Conservation (phyloP, 768 basidiomycete species). For the Termitomyces sp. region DNA sequence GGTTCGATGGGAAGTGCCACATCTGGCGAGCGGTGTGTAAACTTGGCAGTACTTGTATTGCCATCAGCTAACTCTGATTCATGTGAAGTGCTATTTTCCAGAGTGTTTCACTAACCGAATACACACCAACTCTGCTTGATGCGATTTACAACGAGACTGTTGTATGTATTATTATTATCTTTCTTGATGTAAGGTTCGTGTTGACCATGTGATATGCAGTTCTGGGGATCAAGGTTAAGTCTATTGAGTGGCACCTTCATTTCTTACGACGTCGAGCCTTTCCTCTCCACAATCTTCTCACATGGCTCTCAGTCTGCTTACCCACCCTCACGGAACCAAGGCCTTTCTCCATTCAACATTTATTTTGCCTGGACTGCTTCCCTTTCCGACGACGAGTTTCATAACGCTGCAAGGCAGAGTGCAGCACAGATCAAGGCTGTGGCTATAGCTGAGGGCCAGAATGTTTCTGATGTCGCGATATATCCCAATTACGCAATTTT, state of each 20-base stretch:
- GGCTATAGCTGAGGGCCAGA: conserved; percentile 33
- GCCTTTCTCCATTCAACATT: conserved; percentile 41
- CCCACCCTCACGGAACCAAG: conserved; percentile 32
- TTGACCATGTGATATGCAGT: conserved; percentile 22
- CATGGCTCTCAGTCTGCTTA: conserved; percentile 39
- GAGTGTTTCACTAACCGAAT: conserved; percentile 33
- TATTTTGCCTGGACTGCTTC: conserved; percentile 38
- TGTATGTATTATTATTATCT: conserved; percentile 17
- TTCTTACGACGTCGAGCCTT: conserved; percentile 47
- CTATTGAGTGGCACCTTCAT: conserved; percentile 25
- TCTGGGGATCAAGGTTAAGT: conserved; percentile 33
- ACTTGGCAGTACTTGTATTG: not conserved
- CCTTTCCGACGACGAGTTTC: conserved; percentile 31
- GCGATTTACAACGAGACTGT: conserved; percentile 38
- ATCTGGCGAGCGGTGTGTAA: conserved; percentile 15
- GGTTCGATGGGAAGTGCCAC: conserved; percentile 30
- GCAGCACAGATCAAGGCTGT: conserved; percentile 32
- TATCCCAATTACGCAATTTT: conserved; percentile 60
- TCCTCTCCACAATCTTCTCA: conserved; percentile 34
- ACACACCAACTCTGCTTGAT: conserved; percentile 29
- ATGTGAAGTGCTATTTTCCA: conserved; percentile 22
- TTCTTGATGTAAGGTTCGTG: not conserved
- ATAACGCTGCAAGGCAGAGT: conserved; percentile 32
- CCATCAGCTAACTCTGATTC: not conserved
- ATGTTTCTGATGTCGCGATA: conserved; percentile 25